These are phyloP conservation scores for Eucalyptus erythrocorys DNA, from an alignment of 345 rosid species.

Conservation along the genomic window DNA sequence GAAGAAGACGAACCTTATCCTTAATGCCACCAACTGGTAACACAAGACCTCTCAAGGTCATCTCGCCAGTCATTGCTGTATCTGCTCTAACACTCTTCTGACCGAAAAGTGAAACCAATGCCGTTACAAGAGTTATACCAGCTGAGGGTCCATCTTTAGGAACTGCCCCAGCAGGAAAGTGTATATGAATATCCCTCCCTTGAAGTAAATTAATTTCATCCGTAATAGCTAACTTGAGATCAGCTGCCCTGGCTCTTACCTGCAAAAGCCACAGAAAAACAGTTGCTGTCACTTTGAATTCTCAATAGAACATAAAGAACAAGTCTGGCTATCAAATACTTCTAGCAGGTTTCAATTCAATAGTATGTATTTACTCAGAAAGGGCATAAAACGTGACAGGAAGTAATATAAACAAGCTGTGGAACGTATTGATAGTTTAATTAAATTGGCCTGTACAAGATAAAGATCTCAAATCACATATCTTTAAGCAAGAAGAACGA, in stretches of 20 bases:
- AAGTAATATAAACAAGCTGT: not conserved
- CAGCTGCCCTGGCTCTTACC: slow-evolving; percentile 95
- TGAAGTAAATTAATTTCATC: slow-evolving; percentile 62
- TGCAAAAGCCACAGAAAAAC: slow-evolving; percentile 1
- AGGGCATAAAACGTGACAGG: not conserved
- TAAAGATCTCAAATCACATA: not conserved
- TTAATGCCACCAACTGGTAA: slow-evolving; percentile 97
- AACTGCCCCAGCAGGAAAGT: slow-evolving; percentile 97
- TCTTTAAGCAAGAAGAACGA: not conserved
- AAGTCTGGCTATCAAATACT: not conserved
- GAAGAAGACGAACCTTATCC: slow-evolving; percentile 56
- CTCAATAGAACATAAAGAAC: not conserved
- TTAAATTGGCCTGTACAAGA: not conserved
- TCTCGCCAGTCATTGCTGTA: slow-evolving; percentile 99
- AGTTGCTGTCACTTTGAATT: not conserved
- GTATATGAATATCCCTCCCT: slow-evolving; percentile 91
- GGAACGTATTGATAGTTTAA: not conserved
- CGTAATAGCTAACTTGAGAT: slow-evolving; percentile 53
- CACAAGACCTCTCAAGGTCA: slow-evolving; percentile 94
- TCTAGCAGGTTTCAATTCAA: not conserved
- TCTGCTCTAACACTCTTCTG: slow-evolving; percentile 86
- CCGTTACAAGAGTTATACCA: slow-evolving; percentile 93
- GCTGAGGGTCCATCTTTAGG: slow-evolving; percentile 99
- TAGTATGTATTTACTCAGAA: not conserved
- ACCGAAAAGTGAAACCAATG: slow-evolving; percentile 82